These are phyloP conservation scores for Neoboletus brunneissimus DNA, from an alignment of 768 basidiomycete genomes.

Conservation along the genomic window DNA sequence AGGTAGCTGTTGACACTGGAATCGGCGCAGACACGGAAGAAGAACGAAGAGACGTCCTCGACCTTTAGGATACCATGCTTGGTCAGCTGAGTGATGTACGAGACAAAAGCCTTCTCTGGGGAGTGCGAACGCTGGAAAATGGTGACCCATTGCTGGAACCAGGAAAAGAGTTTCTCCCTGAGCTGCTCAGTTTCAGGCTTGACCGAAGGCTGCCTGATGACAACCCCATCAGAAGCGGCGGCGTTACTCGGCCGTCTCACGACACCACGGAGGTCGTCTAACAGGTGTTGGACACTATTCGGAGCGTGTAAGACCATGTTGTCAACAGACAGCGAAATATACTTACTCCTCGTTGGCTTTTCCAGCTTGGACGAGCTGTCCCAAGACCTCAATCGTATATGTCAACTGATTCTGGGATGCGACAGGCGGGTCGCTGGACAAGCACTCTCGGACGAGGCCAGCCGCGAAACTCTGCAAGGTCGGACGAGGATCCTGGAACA, in stretches of 20 bases:
- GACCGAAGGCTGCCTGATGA: conserved; percentile 45
- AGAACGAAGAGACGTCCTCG: conserved; percentile 94
- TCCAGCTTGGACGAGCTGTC: conserved; percentile 65
- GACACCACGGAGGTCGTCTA: conserved; percentile 79
- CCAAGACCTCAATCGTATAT: conserved; percentile 77
- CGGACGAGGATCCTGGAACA: conserved; percentile 75
- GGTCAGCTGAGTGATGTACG: conserved; percentile 94
- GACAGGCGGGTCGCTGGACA: conserved; percentile 76
- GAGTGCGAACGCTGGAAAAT: conserved; percentile 89
- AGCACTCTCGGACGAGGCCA: conserved; percentile 80
- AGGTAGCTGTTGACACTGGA: conserved; percentile 87
- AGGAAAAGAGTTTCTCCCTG: conserved; percentile 69
- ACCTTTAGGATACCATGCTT: conserved; percentile 96
- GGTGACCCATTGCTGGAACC: conserved; percentile 94
- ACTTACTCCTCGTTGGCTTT: conserved; percentile 87
- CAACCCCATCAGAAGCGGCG: conserved; percentile 35
- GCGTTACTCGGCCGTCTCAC: conserved; percentile 46
- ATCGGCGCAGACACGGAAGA: conserved; percentile 97
- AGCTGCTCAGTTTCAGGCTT: conserved; percentile 75
- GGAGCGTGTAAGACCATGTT: not conserved
- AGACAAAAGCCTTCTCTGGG: conserved; percentile 93
- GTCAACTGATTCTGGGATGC: conserved; percentile 78
- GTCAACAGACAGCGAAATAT: not conserved
- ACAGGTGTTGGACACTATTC: conserved; percentile 60
- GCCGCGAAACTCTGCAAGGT: conserved; percentile 79